These are phyloP conservation scores for Thraustochytrium sp. DNA, from an alignment of 352 stramenopile genomes.

Conservation along the genomic window DNA sequence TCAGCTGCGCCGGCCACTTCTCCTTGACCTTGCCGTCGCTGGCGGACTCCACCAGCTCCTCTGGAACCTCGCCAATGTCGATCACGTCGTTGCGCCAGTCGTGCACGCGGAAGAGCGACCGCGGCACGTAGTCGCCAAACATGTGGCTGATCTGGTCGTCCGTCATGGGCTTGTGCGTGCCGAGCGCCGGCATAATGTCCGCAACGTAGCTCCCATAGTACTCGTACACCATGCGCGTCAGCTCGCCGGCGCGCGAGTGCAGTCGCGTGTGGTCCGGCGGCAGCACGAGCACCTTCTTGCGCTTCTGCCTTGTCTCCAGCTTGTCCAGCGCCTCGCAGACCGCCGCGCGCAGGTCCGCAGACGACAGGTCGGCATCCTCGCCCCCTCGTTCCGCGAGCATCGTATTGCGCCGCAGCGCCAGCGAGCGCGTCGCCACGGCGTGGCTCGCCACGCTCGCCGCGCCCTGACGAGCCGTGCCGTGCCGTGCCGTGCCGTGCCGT, in stretches of 20 bases:
- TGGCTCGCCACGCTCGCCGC: too few species aligned
- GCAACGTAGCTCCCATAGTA: constrained; percentile 71
- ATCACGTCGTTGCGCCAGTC: constrained; percentile 95
- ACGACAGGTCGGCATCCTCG: constrained; percentile 60
- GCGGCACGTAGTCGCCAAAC: constrained; percentile 77
- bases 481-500: too few species aligned
- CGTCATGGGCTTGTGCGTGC: constrained; percentile 93
- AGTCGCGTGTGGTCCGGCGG: constrained; percentile 93
- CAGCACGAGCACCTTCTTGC: constrained; percentile 73
- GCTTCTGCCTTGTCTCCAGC: constrained; percentile 58
- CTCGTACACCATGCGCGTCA: constrained; percentile 87
- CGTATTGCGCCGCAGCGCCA: too few species aligned
- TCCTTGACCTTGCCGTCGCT: constrained; percentile 90
- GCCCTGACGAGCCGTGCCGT: too few species aligned
- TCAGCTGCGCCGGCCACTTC: constrained; percentile 90
- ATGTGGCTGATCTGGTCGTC: constrained; percentile 82
- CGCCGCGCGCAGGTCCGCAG: constrained; percentile 61
- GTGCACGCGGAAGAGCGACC: constrained; percentile 81
- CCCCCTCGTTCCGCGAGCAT: constrained; percentile 24
- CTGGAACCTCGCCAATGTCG: constrained; percentile 86
- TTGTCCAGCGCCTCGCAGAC: constrained; percentile 61
- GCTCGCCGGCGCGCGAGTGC: constrained; percentile 84
- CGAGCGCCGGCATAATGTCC: constrained; percentile 86
- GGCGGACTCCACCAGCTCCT: constrained; percentile 78
- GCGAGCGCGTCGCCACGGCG: too few species aligned